These are phyloP conservation scores for Thecaphora frezii DNA, from an alignment of 1,284 basidiomycete genomes.

Conservation along the genomic window DNA sequence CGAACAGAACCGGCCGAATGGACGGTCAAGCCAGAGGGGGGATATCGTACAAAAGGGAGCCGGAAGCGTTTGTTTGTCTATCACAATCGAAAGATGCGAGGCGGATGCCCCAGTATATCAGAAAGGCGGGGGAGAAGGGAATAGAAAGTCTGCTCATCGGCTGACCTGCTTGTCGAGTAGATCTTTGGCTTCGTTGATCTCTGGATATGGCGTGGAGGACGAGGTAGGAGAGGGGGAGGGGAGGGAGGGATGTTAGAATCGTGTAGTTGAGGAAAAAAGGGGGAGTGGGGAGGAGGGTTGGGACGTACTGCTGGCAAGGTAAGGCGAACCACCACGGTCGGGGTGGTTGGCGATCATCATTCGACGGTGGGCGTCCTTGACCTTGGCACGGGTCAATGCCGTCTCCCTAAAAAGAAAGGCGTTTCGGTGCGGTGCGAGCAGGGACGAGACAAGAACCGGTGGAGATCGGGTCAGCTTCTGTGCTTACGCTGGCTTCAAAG, in stretches of 20 bases:
- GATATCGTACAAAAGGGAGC: too few species aligned
- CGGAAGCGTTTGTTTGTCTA: too few species aligned
- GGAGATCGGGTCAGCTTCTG: not conserved
- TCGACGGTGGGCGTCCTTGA: conserved; percentile 58
- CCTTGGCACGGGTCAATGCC: conserved; percentile 49
- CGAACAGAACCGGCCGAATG: too few species aligned
- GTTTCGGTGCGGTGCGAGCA: not conserved
- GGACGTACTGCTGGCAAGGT: conserved; percentile 77
- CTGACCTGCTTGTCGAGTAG: conserved; percentile 49
- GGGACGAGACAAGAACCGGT: conserved; percentile 1
- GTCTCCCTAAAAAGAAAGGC: conserved; percentile 38
- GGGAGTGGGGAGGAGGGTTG: not conserved
- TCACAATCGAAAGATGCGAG: too few species aligned
- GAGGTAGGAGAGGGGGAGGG: not conserved
- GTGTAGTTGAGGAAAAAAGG: not conserved
- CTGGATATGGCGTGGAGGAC: too few species aligned
- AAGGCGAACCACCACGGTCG: conserved; percentile 91
- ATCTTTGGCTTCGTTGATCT: conserved; percentile 59
- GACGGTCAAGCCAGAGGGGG: too few species aligned
- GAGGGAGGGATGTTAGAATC: conserved; percentile 5
- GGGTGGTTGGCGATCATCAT: conserved; percentile 75
- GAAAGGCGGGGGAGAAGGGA: not conserved
- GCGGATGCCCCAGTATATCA: too few species aligned
- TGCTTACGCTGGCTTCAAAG: too few species aligned
- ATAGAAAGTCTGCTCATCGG: too few species aligned